Percentiles rank a stretch among this genome's conserved stretches.
Evolutionary conservation across 768 basidiomycete species (phyloP).

Genomic region (Dentipellis fragilis): DNA sequence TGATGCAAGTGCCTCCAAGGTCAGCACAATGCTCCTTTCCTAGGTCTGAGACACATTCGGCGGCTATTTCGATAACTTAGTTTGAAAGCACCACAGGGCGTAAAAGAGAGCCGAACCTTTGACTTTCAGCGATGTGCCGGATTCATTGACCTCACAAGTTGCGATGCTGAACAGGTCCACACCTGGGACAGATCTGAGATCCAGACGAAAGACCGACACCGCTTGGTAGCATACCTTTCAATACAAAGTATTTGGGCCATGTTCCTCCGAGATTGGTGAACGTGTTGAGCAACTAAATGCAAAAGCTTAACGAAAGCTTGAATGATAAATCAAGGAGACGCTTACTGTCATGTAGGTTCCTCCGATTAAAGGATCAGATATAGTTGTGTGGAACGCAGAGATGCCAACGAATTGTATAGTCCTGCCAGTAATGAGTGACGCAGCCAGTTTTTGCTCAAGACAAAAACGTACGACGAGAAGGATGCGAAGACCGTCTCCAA

Average conservation of each 20-base stretch:
- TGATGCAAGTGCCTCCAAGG: slow-evolving; percentile 71
- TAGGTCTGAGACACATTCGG: slow-evolving; percentile 88
- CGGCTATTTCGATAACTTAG: slow-evolving; percentile 31
- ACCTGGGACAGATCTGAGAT: slow-evolving; percentile 29
- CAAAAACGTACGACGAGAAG: slow-evolving; percentile 66
- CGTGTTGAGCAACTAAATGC: slow-evolving; percentile 76
- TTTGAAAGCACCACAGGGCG: background rate
- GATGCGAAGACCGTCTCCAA: slow-evolving; percentile 74
- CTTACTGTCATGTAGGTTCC: slow-evolving; percentile 98
- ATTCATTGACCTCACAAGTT: slow-evolving; percentile 64
- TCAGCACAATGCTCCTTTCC: slow-evolving; percentile 73
- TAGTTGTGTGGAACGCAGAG: slow-evolving; percentile 95
- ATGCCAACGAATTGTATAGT: slow-evolving; percentile 99
- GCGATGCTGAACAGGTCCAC: slow-evolving; percentile 86
- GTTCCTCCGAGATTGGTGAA: slow-evolving; percentile 96
- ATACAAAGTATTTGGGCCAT: slow-evolving; percentile 93
- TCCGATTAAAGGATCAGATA: slow-evolving; percentile 94
- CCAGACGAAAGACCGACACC: background rate
- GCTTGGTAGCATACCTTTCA: slow-evolving; percentile 53
- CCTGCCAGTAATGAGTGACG: slow-evolving; percentile 28
- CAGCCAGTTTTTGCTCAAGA: background rate
- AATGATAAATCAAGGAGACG: slow-evolving; percentile 4
- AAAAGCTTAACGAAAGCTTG: background rate
- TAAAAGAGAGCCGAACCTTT: slow-evolving; percentile 33
- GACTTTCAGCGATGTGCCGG: slow-evolving; percentile 37